Base-by-base conservation (phyloP, 2,329 filamentous ascomycete species). In the Fusarium staphyleae region DNA sequence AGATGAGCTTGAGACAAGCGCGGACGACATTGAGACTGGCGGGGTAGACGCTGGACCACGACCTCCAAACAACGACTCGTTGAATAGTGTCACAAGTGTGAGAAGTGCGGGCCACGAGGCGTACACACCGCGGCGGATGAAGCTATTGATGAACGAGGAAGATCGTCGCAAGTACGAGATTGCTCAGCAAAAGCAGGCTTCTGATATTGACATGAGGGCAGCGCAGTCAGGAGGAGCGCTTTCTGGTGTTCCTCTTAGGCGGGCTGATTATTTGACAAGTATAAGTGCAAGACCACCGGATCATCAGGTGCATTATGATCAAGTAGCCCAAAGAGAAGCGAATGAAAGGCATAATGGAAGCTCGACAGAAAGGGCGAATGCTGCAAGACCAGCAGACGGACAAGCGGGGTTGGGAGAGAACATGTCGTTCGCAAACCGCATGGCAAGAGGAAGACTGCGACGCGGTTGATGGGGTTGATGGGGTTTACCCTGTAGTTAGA, bases 121-220 rank as follows among this genome's bases (percentile, higher is more conserved):
- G 24, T 86, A 86, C 64, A 75, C 87, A 68, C 88, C 89, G 1
- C 81, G 84, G 11, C 79, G 84, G 34, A 85, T 92, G 40, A 88
- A 93, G 65, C 89, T 83, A 66, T 84, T 93, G 66, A 90, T 96
- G 84, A 85, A 85, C 57, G 86, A 88, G 6, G 90, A 95, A 70
- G 90, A 93, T 67, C 83, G 85, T 29, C 82, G 81, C 59, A 89
- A 91, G 67, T 90, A 92, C 69, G 82, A 86, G 65, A 82, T 90
- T 66, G 86, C 87, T 2, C 88, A 53, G 30, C 34, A 42, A 22
- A 50, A 11, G 14, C 50, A 52, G 45, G 12, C 29, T 29, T 49
- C 46, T 15, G 30, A 29, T 14, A 14, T 28, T 12, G 42, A 39
- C 16, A 13, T 13, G 12, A 26, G 36, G 4, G 32, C 5, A 19